Base-by-base conservation (phyloP, 352 stramenopile species). In the Phytophthora ohioensis region DNA sequence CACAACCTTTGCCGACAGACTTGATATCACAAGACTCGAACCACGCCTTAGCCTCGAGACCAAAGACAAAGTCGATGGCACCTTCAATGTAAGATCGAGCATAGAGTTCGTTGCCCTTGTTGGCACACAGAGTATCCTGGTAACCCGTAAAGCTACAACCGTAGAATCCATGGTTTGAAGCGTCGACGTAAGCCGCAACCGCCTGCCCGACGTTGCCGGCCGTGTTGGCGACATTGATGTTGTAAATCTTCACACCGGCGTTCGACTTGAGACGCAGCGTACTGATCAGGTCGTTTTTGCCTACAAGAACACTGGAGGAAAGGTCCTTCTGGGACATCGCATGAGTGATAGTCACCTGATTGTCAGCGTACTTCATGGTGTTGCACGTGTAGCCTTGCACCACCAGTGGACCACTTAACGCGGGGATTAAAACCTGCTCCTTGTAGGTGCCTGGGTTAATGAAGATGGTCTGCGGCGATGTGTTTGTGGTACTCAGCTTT, bases 161-260 rank as follows among this genome's bases (percentile, higher is more conserved):
- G 46, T 71, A 65, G 30, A 71, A 71, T 3, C 54, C 63, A 39
- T 70, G 46, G 36, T 58, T 32, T 8, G 53, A 45, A 13, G n/a
- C 39, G 36, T 64, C 53, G n/a, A 64, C 63, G 31, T 55, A 70
- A 4, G 52, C 38, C 4, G 63, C 54, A 3, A 70, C 54, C 4
- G 53, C 64, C 35, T 71, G 64, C 5, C 64, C 64, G 41, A 60
- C 15, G 8, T 66, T 43, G 7, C 55, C 55, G 9, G 54, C 47
- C 4, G 64, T 58, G 46, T 71, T 71, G 39, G 64, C 64, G n/a
- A 66, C 27, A 47, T 71, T 71, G 27, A 71, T 5, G 46, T 71
- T 71, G 47, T 71, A 71, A 43, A 43, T 43, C 9, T 15, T 43
- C 11, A 43, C 38, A 12, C 38, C 38, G n/a, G 38, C 38, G 6